Evolutionary conservation across 2,329 filamentous ascomycete genomes (phyloP), one percentile per base, ranked within the genome.

Genomic region (Pezicula rhizophila): DNA sequence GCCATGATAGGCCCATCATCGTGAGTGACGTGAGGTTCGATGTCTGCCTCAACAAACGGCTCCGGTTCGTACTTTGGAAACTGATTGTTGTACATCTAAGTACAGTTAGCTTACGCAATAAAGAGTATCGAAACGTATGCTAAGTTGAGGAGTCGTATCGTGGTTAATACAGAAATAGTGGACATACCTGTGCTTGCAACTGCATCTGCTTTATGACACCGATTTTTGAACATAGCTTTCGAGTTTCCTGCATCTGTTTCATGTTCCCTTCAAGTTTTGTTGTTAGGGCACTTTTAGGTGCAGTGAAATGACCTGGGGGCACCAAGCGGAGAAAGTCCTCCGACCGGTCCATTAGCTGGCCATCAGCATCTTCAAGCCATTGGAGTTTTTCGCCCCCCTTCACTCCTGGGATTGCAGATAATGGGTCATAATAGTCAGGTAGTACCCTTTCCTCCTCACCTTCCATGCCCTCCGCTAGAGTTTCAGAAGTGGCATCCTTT

Each of bases 161-260:
- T 11, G 3, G 28, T 23, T 23, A 23, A 31, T 31, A 31, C 28
- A 10, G 28, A 31, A 31, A 2, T 31, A 31, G 28, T 31, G 28
- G 44, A 62, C 73, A 64, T 79, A 89, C 88, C 79, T 96, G 93
- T 45, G 90, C 89, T 67, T 99, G 93, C 47, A 97, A 82, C 70
- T 99, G 93, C 93, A 99, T 99, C 71, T 99, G 93, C 72, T 97
- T 99, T 65, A 99, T 93, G 53, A 99, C 89, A 43, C 89, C 85
- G 65, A 99, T 96, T 70, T 97, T 99, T 10, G 90, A 90, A 61
- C 90, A 95, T 26, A 99, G 79, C 65, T 96, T 97, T 58, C 93
- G 80, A 1, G 93, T 99, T 62, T 97, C 92, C 66, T 99, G 93
- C 77, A 99, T 91, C 64, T 96, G 91, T 52, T 82, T 82, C 68